Percentiles rank a stretch among this genome's conserved stretches.
Conservation (phyloP, 176 grass and related monocot species). For the Chloris gayana region DNA sequence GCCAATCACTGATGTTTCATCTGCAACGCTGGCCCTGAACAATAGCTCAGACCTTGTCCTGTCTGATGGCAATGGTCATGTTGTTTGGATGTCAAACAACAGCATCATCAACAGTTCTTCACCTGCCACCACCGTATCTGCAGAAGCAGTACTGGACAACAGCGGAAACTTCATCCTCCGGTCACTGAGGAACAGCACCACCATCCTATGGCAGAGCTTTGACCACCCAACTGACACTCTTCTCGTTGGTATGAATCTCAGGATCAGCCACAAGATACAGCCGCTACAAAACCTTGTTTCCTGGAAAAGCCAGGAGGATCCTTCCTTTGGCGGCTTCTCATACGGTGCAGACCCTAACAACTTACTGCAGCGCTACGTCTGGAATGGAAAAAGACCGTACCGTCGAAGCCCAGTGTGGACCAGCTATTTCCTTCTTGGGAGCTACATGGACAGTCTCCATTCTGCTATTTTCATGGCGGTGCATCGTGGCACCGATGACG, state of each 20-base stretch:
- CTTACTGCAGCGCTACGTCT: slow-evolving; percentile 40
- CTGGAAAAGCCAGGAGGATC: slow-evolving; percentile 41
- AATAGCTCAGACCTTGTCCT: slow-evolving; percentile 27
- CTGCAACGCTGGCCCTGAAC: slow-evolving; percentile 27
- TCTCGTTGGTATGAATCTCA: slow-evolving; percentile 55
- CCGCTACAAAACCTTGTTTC: slow-evolving; percentile 36
- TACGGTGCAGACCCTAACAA: slow-evolving; percentile 35
- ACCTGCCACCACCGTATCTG: background rate
- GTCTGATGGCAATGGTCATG: background rate
- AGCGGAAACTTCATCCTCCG: slow-evolving; percentile 48
- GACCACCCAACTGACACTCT: slow-evolving; percentile 50
- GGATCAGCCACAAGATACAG: slow-evolving; percentile 35
- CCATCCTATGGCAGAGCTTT: slow-evolving; percentile 62
- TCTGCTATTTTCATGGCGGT: slow-evolving; percentile 24
- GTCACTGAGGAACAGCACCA: background rate
- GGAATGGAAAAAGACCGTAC: slow-evolving; percentile 15
- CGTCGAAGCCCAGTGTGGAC: slow-evolving; percentile 59
- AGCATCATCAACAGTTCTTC: background rate
- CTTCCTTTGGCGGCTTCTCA: slow-evolving; percentile 47
- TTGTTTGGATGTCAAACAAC: slow-evolving; percentile 42
- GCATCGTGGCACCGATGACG: background rate
- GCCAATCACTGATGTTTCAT: slow-evolving; percentile 33
- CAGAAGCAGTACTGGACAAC: slow-evolving; percentile 38
- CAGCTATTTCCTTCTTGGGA: slow-evolving; percentile 4
- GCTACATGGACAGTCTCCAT: background rate